Percentiles rank a stretch among this genome's conserved stretches.
Evolutionary conservation across 2,329 filamentous ascomycete species (phyloP).

Genomic region (Lasiodiplodia sp.): DNA sequence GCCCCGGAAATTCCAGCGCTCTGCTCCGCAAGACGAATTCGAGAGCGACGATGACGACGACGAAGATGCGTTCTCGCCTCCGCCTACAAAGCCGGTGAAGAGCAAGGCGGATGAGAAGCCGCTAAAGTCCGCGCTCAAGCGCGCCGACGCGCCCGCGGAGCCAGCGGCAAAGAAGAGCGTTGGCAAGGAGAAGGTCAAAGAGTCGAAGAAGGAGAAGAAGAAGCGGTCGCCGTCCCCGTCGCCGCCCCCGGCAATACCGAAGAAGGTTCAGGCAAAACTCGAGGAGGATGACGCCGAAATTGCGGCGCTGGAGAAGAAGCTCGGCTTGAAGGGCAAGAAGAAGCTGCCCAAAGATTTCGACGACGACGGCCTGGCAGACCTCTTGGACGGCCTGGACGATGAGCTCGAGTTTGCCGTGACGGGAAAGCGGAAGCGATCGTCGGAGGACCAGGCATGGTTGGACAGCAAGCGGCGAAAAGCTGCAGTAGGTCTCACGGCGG

Average conservation of each 20-base stretch:
- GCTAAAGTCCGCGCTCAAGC: slow-evolving; percentile 47
- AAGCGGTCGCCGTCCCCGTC: slow-evolving; percentile 19
- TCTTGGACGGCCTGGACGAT: slow-evolving; percentile 74
- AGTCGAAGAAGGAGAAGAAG: slow-evolving; percentile 35
- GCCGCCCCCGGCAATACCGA: slow-evolving; percentile 39
- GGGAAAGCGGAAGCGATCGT: slow-evolving; percentile 60
- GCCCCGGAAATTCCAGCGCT: slow-evolving; percentile 3
- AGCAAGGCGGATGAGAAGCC: slow-evolving; percentile 39
- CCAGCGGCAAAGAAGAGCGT: background rate
- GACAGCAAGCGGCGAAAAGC: slow-evolving; percentile 65
- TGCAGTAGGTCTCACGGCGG: slow-evolving; percentile 38
- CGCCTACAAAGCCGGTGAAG: slow-evolving; percentile 33
- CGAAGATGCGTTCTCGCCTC: slow-evolving; percentile 33
- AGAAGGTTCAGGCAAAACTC: slow-evolving; percentile 64
- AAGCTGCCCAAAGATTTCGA: slow-evolving; percentile 74
- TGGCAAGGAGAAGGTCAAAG: slow-evolving; percentile 34
- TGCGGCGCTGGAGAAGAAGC: slow-evolving; percentile 81
- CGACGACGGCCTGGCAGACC: slow-evolving; percentile 82
- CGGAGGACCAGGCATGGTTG: slow-evolving; percentile 69
- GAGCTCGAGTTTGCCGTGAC: slow-evolving; percentile 49
- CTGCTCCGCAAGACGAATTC: slow-evolving; percentile 4
- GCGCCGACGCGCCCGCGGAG: slow-evolving; percentile 33
- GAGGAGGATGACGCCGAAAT: slow-evolving; percentile 89
- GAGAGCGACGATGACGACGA: slow-evolving; percentile 37
- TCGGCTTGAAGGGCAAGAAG: slow-evolving; percentile 82